Base-by-base conservation (phyloP, 805 yeast species). In the Starmerella vaccinii region DNA sequence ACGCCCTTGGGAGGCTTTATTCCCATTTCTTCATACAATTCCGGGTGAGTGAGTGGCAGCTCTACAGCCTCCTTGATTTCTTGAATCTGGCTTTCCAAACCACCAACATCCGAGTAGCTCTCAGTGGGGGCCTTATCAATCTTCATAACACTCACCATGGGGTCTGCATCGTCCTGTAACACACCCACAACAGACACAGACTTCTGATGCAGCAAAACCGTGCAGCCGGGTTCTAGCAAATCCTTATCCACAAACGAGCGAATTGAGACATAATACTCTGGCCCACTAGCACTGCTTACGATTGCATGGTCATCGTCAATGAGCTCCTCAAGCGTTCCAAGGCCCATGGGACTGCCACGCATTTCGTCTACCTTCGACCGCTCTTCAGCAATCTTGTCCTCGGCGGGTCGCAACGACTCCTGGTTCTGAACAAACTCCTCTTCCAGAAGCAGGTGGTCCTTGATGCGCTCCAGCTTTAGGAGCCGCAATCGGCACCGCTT, bases 301-400 rank as follows among this genome's bases (percentile, higher is more conserved):
- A 92, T 92, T 18, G 98, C 98, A 68, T 92, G 98, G 65, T 92
- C 98, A 68, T 92, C 98, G 65, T 92, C 98, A 59, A 92, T 86
- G 55, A 92, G 86, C 71, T 92, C 98, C 66, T 92, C 98, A 62
- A 92, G 74, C 2, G 96, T 88, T 46, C 98, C 98, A 55, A 92
- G 84, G 37, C 95, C 82, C 84, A 92, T 82, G 50, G 98, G 98
- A 40, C 86, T 80, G 6, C 98, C 98, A 68, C 98, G 81, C 63
- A 92, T 77, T 60, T 89, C 97, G 65, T 92, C 97, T 51, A 92
- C 82, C 67, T 89, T 88, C 59, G 87, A 89, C 60, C 96, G 76
- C 68, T 92, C 98, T 67, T 92, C 98, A 23, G 87, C 94, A 64
- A 89, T 95, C 68, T 86, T 86, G 63, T 92, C 95, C 66, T 92